phyloP scores from a whole-genome alignment of 2,329 filamentous ascomycete genomes.

The Scolecobasidium constrictum region DNA sequence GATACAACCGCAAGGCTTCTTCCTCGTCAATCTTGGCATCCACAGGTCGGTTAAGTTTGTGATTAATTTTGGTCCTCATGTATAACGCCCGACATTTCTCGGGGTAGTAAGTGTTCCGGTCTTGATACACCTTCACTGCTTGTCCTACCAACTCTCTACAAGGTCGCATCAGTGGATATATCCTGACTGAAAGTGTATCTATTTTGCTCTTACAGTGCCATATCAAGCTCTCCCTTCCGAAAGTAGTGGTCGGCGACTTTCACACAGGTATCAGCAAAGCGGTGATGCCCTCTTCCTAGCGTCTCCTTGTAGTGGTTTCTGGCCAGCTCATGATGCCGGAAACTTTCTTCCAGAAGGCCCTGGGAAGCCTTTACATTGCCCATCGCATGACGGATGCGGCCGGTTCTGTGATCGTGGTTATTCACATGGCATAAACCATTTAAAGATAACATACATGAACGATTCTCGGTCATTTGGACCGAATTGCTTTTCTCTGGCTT shows the following conservation, averaged over 20 bases:
- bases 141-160: constrained; percentile 1
- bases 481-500: constrained; percentile 9
- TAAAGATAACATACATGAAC: constrained; percentile 12
- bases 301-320: constrained; percentile 10
- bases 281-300: constrained; percentile 11
- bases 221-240: constrained; percentile 11
- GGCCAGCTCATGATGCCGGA: constrained; percentile 9
- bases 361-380: constrained; percentile 13
- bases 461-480: constrained; percentile 12
- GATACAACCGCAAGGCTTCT: constrained; percentile 4
- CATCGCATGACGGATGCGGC: constrained; percentile 14
- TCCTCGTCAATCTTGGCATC: constrained; percentile 2
- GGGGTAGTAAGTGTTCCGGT: not conserved
- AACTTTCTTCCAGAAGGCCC: constrained; percentile 11
- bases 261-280: constrained; percentile 10
- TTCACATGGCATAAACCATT: not conserved
- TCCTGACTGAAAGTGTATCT: not conserved
- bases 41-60: not conserved
- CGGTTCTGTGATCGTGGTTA: constrained; percentile 12
- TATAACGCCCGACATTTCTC: constrained; percentile 4
- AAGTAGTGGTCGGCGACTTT: constrained; percentile 7
- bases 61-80: not conserved
- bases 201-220: constrained; percentile 3
- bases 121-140: constrained; percentile 4
- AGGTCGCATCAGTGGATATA: not conserved